Percentiles rank a stretch among this genome's conserved stretches.
These are phyloP conservation scores for Volutella citrinella DNA, from an alignment of 2,329 filamentous ascomycete species.

Conservation along the genomic window DNA sequence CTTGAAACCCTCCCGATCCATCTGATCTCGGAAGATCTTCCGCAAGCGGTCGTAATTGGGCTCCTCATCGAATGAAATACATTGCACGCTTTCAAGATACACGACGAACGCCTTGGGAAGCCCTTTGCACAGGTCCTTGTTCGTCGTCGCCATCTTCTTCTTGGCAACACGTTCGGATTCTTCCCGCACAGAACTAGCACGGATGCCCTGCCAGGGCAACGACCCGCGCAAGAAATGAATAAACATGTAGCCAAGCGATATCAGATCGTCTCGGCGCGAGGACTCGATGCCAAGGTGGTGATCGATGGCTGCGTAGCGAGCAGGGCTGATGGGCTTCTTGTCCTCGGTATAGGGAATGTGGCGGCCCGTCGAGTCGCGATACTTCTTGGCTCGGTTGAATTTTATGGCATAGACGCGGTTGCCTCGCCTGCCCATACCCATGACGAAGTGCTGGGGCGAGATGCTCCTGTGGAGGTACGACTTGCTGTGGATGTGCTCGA, in stretches of 20 bases:
- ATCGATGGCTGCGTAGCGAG: slow-evolving; percentile 6
- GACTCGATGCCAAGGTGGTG: slow-evolving; percentile 5
- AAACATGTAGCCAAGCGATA: slow-evolving; percentile 2
- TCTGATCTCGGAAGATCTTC: too few relatives aligned
- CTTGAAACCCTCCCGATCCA: too few relatives aligned
- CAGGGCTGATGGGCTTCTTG: too few relatives aligned
- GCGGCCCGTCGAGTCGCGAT: slow-evolving; percentile 1
- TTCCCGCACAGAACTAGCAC: slow-evolving; percentile 1
- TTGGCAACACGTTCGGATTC: slow-evolving; percentile 5
- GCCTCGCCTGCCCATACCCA: slow-evolving; percentile 17
- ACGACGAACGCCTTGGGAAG: slow-evolving; percentile 5
- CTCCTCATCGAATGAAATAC: too few relatives aligned
- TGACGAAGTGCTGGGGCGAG: slow-evolving; percentile 21
- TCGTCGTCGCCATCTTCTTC: slow-evolving; percentile 4
- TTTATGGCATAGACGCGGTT: slow-evolving; percentile 17
- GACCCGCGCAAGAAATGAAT: slow-evolving; percentile 5
- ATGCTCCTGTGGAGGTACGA: slow-evolving; percentile 18
- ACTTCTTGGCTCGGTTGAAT: slow-evolving; percentile 16
- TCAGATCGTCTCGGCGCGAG: slow-evolving; percentile 4
- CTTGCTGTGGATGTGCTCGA: slow-evolving; percentile 16
- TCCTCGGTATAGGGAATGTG: slow-evolving; percentile 7
- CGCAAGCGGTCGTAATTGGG: too few relatives aligned
- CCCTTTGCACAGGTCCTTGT: slow-evolving; percentile 2
- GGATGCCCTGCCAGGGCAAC: slow-evolving; percentile 7
- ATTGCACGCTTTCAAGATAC: slow-evolving; percentile 33